These are phyloP conservation scores for Chrysopogon serrulatus DNA, from an alignment of 176 grass and related monocot species.

Conservation along the genomic window DNA sequence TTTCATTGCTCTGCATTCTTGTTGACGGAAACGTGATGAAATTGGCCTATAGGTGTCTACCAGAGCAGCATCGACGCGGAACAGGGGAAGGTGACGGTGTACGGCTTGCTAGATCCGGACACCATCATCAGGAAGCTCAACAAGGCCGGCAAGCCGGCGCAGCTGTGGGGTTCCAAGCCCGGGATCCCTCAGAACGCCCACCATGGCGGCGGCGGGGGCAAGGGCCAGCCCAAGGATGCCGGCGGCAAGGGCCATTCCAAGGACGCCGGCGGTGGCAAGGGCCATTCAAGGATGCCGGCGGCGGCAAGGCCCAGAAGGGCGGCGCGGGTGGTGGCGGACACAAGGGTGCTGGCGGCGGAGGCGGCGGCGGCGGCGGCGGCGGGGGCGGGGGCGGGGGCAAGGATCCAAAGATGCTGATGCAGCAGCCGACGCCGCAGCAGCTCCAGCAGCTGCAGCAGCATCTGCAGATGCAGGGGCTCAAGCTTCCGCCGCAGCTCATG, in stretches of 20 bases:
- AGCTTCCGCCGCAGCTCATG: not conserved
- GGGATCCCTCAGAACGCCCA: conserved; percentile 27
- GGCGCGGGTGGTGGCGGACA: not conserved
- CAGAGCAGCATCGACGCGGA: conserved; percentile 45
- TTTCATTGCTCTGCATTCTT: too few relatives aligned
- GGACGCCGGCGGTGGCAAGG: not conserved
- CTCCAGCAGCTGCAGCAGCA: conserved; percentile 6
- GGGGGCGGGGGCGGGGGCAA: not conserved
- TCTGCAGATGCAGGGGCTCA: conserved; percentile 2
- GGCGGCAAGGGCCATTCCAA: not conserved
- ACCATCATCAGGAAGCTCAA: conserved; percentile 64
- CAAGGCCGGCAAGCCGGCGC: conserved; percentile 58
- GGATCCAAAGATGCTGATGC: not conserved
- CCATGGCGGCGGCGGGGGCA: not conserved
- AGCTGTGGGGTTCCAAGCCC: conserved; percentile 45
- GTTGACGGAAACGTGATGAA: not conserved
- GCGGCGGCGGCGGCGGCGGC: not conserved
- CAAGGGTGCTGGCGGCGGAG: not conserved
- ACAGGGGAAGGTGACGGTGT: conserved; percentile 55
- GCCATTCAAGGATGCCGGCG: not conserved
- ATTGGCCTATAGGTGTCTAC: conserved; percentile 45
- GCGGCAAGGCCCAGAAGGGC: not conserved
- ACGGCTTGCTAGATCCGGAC: conserved; percentile 45
- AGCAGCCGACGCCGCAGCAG: conserved; percentile 2
- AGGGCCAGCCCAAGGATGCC: not conserved